Base-by-base conservation (phyloP, 768 basidiomycete genomes). In the Suillus lakei region DNA sequence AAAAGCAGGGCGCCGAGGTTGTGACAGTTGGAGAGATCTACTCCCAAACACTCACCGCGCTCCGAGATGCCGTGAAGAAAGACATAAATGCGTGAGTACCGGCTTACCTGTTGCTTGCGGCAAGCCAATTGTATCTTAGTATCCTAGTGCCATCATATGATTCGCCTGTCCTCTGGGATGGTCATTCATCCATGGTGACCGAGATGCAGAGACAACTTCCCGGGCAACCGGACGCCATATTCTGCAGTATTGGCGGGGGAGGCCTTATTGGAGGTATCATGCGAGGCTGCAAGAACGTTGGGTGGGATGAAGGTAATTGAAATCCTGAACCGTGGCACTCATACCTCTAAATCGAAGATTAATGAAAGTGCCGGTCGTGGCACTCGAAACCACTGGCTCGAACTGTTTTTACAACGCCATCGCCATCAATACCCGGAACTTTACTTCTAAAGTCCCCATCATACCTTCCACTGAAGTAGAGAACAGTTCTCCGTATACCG, bases 181-280 rank as follows among this genome's bases (percentile, higher is more conserved):
- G 92, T 1, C 90, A 93, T 70, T 83, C 86, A n/a, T 89, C 90
- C 21, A 87, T 93, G 83, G 79, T 93, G 46, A 70, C 77, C 18
- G 92, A 93, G 71, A 86, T 92, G 50, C 73, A 79, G 21, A 70
- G 73, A 12, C 89, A 92, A 67, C 78, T 92, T 5, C 75, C 75
- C 1, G 66, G 68, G 44, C 84, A 83, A 68, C 91, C 92, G 7
- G 85, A 88, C 64, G 91, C 90, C 0, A 87, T 93, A 50, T 87
- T 93, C 65, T 93, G 92, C 71, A 88, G 88, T 61, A 90, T 93
- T 15, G 92, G 92, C 43, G 92, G 92, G 0, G 91, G 83, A 0
- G 91, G 92, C 1, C 77, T 93, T 0, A 75, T 91, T 4, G 90
- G 88, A 12, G 92, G 92, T 0, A 77, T 92, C 54, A 85, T 92